Base-by-base conservation (phyloP, 2,329 filamentous ascomycete species). In the Penicillium sp. region DNA sequence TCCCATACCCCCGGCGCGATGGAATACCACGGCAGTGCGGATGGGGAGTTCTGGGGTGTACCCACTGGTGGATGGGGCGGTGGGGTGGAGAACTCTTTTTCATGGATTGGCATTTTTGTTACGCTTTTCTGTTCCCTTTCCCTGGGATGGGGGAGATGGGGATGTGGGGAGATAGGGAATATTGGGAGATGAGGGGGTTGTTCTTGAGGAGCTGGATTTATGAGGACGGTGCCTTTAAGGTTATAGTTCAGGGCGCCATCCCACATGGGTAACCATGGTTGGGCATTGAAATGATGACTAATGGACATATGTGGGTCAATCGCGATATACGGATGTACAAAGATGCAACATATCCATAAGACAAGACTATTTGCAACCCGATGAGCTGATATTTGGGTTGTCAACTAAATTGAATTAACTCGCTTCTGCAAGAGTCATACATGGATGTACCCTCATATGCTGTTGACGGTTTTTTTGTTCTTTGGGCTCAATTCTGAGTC, bases 1-100 rank as follows among this genome's bases (percentile, higher is more conserved):
- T 75, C 71, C 56, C 71, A 69, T 48, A 76, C 68, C 32, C 68
- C 68, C 23, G 69, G 62, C 6, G 68, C 67, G 32, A 74, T 60
- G 9, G 54, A 55, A 41, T 59, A 61, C 63, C 63, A 64, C 15
- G 61, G 61, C 18, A 60, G 34, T 31, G 52, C 58, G 25, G 37
- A 32, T 31, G 47, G 46, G 10, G 58, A 55, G 13, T 65, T 40
- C 8, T 47, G 13, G 3, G 62, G 47, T 23, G 62, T 62, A 21
- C 61, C 62, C 35, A 45, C 25, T 13, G 57, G 42, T 27, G 65
- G 65, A n/a, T 58, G 58, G 4, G 54, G 52, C 38, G 62, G 62
- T 23, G 56, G 56, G 9, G 50, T 55, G 23, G 54, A 60, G 58
- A 67, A 68, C 60, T 66, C 65, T 58, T 66, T 61, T 45, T 66